phyloP scores from a whole-genome alignment of 495 filamentous ascomycete genomes.

The Aspergillus indologenus region DNA sequence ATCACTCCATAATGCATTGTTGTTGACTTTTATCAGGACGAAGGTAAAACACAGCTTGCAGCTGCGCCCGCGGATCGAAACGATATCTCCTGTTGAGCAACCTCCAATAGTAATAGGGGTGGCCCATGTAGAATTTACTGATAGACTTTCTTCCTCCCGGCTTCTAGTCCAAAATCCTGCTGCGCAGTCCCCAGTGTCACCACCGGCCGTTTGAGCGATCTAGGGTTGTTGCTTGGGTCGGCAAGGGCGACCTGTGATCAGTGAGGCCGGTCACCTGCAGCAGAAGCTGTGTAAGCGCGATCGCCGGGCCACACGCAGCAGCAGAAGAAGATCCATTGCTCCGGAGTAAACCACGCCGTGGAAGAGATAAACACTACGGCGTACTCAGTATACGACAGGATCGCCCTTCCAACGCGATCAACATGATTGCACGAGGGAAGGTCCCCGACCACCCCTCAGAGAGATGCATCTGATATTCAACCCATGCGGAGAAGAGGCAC shows the following conservation, averaged over 20 bases:
- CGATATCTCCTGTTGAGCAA: background rate
- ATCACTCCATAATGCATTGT: background rate
- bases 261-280: background rate
- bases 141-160: background rate
- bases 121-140: constrained; percentile 1
- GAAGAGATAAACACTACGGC: too few species aligned
- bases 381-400: too few species aligned
- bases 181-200: background rate
- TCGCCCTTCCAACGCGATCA: too few species aligned
- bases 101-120: background rate
- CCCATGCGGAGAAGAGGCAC: constrained; percentile 11
- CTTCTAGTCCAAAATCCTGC: background rate
- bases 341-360: background rate
- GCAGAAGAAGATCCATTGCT: too few species aligned
- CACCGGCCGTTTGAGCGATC: background rate
- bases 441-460: constrained; percentile 10
- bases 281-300: background rate
- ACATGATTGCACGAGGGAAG: background rate
- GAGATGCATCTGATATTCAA: background rate
- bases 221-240: background rate
- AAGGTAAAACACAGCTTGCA: background rate
- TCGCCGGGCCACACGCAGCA: background rate
- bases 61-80: background rate
- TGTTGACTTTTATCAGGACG: background rate
- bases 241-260: background rate